These are phyloP conservation scores for Boletus patriciae DNA, from an alignment of 768 basidiomycete species.

Conservation along the genomic window DNA sequence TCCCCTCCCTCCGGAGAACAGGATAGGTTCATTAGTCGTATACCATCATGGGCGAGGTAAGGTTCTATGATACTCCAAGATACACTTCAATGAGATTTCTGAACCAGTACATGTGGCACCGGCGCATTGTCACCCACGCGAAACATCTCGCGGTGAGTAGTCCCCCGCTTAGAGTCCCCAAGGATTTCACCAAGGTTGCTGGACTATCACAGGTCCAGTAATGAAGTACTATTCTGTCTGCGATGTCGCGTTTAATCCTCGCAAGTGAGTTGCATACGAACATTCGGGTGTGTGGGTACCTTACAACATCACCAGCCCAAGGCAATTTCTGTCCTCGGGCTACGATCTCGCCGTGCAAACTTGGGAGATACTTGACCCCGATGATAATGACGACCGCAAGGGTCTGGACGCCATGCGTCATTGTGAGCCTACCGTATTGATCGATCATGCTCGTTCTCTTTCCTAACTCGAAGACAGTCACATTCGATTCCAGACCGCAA, in stretches of 20 bases:
- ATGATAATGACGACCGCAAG: conserved; percentile 16
- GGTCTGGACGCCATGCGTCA: conserved; percentile 11
- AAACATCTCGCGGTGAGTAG: conserved; percentile 20
- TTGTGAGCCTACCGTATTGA: conserved; percentile 14
- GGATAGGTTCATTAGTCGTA: conserved; percentile 46
- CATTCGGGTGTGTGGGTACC: neutral
- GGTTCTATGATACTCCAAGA: neutral
- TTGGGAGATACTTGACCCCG: conserved; percentile 39
- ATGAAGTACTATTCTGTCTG: conserved; percentile 55
- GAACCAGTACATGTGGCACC: conserved; percentile 19
- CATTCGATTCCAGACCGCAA: conserved; percentile 36
- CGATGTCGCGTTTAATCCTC: conserved; percentile 56
- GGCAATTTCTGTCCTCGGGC: conserved; percentile 48
- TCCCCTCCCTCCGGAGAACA: conserved; percentile 48
- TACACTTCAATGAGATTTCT: neutral
- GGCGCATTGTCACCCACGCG: conserved; percentile 20
- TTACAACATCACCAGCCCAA: conserved; percentile 32
- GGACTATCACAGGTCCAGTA: conserved; percentile 11
- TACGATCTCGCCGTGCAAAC: conserved; percentile 43
- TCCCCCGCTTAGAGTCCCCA: too few species aligned
- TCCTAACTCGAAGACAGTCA: conserved; percentile 15
- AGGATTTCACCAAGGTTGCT: neutral
- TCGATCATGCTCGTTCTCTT: neutral
- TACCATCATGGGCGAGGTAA: conserved; percentile 35
- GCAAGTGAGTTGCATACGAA: conserved; percentile 35